Conservation (phyloP, 2,329 filamentous ascomycete species). For the Simplicillium aogashimaense region DNA sequence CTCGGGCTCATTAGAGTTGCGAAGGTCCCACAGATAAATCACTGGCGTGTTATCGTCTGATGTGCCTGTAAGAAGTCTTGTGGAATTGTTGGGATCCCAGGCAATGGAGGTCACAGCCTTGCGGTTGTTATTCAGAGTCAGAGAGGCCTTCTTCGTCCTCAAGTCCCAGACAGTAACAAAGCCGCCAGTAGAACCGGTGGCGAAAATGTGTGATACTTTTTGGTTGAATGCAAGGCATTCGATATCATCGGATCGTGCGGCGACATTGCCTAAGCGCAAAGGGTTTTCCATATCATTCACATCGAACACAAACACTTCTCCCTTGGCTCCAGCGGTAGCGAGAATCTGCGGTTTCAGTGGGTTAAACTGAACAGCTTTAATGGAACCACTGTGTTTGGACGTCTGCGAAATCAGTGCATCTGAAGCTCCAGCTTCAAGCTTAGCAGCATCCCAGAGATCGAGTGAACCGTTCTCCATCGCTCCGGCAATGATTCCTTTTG, state of each 20-base stretch:
- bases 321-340: slow-evolving; percentile 86
- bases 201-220: slow-evolving; percentile 92
- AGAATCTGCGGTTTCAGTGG: slow-evolving; percentile 83
- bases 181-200: slow-evolving; percentile 83
- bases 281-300: slow-evolving; percentile 81
- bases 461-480: slow-evolving; percentile 90
- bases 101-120: slow-evolving; percentile 93
- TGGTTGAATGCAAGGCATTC: slow-evolving; percentile 98
- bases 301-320: slow-evolving; percentile 93
- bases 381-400: slow-evolving; percentile 81
- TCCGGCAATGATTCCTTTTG: slow-evolving; percentile 84
- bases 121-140: slow-evolving; percentile 90
- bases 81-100: slow-evolving; percentile 94
- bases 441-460: slow-evolving; percentile 84
- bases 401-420: slow-evolving; percentile 81
- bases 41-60: slow-evolving; percentile 81
- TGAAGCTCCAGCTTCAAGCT: slow-evolving; percentile 44
- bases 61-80: slow-evolving; percentile 86
- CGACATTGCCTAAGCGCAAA: slow-evolving; percentile 78
- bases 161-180: slow-evolving; percentile 98
- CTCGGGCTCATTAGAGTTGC: slow-evolving; percentile 93
- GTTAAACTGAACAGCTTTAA: slow-evolving; percentile 96
- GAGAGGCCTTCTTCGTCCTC: slow-evolving; percentile 92
- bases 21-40: slow-evolving; percentile 87
- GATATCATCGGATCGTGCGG: slow-evolving; percentile 86